Base-by-base conservation (phyloP, 2,329 filamentous ascomycete species). In the Penicillium fuscoglaucum region DNA sequence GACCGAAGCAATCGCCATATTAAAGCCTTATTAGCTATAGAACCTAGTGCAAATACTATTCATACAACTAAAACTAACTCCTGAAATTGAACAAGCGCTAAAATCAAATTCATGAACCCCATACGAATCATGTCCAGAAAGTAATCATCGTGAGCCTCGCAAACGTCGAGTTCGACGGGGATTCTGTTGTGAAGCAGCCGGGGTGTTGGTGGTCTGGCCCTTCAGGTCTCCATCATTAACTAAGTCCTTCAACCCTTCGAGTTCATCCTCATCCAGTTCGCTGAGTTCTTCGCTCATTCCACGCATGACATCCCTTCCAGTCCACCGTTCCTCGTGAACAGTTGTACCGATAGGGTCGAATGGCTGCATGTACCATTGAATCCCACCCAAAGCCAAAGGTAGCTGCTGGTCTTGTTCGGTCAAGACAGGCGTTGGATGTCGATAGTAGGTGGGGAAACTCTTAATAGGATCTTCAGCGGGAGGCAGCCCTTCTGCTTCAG, bases 251-350 rank as follows among this genome's bases (percentile, higher is more conserved):
- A 96, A 54, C 28, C 55, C 55, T 47, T 58, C 55, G 12, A 58
- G 80, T 76, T 93, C 91, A 52, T 96, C 92, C 64, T 97, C 93
- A 67, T 96, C 93, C 72, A 97, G 87, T 70, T 97, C 93, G 57
- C 90, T 96, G 24, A 97, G 82, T 66, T 93, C 90, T 74, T 96
- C 93, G 68, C 90, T 96, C 74, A 93, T 87, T 15, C 82, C 84
- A 31, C 86, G 81, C 64, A 86, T 78, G n/a, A 89, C 86, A 55
- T 93, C 89, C 35, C 87, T 83, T 2, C 88, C 90, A 0, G 84
- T 86, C 81, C 87, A 91, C 52, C 86, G 83, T 74, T 93, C 90
- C 63, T 89, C 88, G 55, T 90, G 81, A 10, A 93, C 85, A 0
- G 89, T 93, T 0, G 91, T 96, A 57, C 92, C 93, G 53, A 86